Evolutionary conservation across 768 basidiomycete species (phyloP).

Genomic region (Suillus sp.): DNA sequence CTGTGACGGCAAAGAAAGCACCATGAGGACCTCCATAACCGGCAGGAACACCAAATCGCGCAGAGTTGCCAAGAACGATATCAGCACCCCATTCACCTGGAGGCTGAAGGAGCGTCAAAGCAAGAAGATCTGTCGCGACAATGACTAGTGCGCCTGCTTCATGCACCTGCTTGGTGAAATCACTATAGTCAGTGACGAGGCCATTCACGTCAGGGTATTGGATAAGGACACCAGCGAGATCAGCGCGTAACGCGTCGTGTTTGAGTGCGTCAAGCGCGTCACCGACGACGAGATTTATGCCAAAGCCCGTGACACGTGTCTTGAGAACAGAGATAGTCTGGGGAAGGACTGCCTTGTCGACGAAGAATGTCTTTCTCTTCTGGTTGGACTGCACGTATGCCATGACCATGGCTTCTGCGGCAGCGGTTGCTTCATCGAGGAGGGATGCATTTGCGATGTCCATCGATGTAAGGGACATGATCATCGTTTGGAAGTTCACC

Average conservation of each 20-base stretch:
- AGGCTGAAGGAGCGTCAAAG: constrained; percentile 89
- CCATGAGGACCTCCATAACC: constrained; percentile 99
- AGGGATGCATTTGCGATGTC: constrained; percentile 96
- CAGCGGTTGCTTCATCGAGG: constrained; percentile 93
- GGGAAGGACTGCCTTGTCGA: constrained; percentile 79
- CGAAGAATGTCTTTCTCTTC: constrained; percentile 83
- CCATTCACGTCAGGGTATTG: constrained; percentile 96
- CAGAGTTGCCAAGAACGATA: constrained; percentile 92
- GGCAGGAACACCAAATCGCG: constrained; percentile 93
- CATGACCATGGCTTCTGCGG: constrained; percentile 98
- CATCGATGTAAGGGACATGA: constrained; percentile 91
- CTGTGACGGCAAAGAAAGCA: constrained; percentile 94
- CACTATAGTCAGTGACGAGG: constrained; percentile 69
- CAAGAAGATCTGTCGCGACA: constrained; percentile 90
- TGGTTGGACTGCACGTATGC: constrained; percentile 66
- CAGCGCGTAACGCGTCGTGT: constrained; percentile 53
- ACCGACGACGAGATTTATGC: constrained; percentile 77
- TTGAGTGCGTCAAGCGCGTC: constrained; percentile 54
- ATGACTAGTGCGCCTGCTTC: constrained; percentile 76
- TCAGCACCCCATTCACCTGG: constrained; percentile 99
- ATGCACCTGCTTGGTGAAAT: constrained; percentile 70
- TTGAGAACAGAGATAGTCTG: constrained; percentile 90
- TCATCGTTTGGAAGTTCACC: constrained; percentile 96
- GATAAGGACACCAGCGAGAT: constrained; percentile 85
- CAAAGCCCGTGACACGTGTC: constrained; percentile 92